A percentile compares a stretch with the other conserved stretches of the same genome.
Conservation (phyloP, 2,329 filamentous ascomycete species). For the Didymella keratinophila region DNA sequence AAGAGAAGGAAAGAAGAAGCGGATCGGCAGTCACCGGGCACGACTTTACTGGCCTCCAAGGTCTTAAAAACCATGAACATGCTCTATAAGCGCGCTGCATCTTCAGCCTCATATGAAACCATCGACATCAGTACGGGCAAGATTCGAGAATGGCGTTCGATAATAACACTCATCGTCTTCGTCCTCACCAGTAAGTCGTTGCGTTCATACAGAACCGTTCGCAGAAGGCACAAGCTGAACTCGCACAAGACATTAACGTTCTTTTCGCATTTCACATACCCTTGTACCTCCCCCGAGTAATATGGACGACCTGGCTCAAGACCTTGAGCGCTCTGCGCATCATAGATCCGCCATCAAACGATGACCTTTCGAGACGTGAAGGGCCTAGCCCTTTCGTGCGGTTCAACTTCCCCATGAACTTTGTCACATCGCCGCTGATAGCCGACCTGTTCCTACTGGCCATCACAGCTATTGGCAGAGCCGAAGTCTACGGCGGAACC, state of each 20-base stretch:
- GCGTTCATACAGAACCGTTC: background rate
- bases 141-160: constrained; percentile 73
- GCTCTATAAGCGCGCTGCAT: background rate
- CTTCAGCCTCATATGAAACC: background rate
- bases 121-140: constrained; percentile 52
- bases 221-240: background rate
- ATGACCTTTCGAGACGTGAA: constrained; percentile 31
- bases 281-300: constrained; percentile 63
- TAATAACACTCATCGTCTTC: constrained; percentile 74
- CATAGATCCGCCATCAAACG: constrained; percentile 53
- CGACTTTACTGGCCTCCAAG: background rate
- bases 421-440: constrained; percentile 74
- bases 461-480: constrained; percentile 70
- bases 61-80: background rate
- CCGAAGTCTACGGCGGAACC: constrained; percentile 74
- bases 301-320: constrained; percentile 58
- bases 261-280: constrained; percentile 74
- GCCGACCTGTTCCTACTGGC: constrained; percentile 76
- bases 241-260: constrained; percentile 67
- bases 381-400: constrained; percentile 56
- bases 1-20: background rate
- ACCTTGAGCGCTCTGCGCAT: constrained; percentile 60
- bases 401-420: constrained; percentile 70
- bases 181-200: constrained; percentile 71
- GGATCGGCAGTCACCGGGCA: background rate